Percentiles rank a stretch among this genome's conserved stretches.
Evolutionary conservation across 2,329 filamentous ascomycete species (phyloP).

Genomic region (Colletotrichum orchidophilum): DNA sequence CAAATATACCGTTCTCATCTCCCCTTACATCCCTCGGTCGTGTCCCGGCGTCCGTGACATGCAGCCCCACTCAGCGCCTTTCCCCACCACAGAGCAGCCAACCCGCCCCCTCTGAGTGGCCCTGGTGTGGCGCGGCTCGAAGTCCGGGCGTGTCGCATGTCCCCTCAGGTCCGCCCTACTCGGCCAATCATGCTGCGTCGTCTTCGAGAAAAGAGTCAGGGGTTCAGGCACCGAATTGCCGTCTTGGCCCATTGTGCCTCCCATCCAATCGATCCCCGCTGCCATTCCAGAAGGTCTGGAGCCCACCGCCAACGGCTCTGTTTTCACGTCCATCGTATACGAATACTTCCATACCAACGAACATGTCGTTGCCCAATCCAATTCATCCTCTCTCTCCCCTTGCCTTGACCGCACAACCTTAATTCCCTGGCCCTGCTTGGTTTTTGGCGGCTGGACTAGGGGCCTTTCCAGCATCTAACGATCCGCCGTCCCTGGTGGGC

Average conservation of each 20-base stretch:
- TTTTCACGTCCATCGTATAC: background rate
- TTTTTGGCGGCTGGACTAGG: background rate
- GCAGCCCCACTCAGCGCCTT: background rate
- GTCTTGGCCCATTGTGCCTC: background rate
- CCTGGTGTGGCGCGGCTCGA: conserved; percentile 9
- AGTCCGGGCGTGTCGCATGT: conserved; percentile 20
- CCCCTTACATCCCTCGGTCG: conserved; percentile 4
- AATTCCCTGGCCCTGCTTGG: background rate
- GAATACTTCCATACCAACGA: background rate
- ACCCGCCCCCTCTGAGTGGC: background rate
- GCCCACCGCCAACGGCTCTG: background rate
- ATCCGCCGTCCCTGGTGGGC: background rate
- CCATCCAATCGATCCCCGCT: background rate
- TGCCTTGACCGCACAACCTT: conserved; percentile 7
- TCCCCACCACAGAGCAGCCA: conserved; percentile 8
- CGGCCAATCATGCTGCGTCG: background rate
- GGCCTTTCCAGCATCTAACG: background rate
- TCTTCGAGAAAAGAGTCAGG: background rate
- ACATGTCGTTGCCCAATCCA: background rate
- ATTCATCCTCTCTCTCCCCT: background rate
- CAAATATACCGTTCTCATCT: background rate
- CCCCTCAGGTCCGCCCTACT: background rate
- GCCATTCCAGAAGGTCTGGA: conserved; percentile 28
- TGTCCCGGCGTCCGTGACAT: conserved; percentile 8
- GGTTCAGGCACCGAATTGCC: background rate